Evolutionary conservation across 306 rosid species (phyloP), one percentile per base, ranked within the genome.

Genomic region (Astragalus membranaceus): DNA sequence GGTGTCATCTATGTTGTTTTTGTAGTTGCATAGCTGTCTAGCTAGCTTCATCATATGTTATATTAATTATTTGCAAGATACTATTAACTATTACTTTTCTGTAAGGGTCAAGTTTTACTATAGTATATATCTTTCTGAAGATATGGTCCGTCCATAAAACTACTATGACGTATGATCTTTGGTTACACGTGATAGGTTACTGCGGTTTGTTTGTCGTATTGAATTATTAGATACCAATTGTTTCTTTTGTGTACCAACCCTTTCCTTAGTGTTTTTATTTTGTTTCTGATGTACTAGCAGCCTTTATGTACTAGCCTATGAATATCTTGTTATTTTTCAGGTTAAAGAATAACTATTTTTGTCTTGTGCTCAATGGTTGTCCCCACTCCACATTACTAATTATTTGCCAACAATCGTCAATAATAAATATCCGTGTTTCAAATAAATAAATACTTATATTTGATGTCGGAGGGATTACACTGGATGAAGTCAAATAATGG

Each of bases 351-450:
- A 13, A 11, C 49, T 16, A 57, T 13, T 67, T 53, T 73, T 73
- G 83, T 73, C 83, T 50, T 35, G 3, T 67, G 72, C 62, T 60
- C 47, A 60, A 13, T 73, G 39, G 20, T 43, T 79, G 67, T 73
- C 66, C 65, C 71, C 8, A 42, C 75, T 41, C 42, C 4, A 29
- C 65, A 66, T 16, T 29, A 47, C 69, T 35, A 16, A 33, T 44
- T 16, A 29, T 14, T 36, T 33, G 46, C 37, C 42, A 32, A 29
- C 36, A 10, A 14, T 42, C 12, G 9, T 64, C 56, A 10, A 44
- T 11, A 14, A 20, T 49, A 60, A 72, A 47, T 59, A 33, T 56
- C 4, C 9, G 30, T 35, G 10, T 23, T 20, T 10, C 11, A 5
- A 37, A 20, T 35, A 50, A 4, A 50, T 30, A 33, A 30, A 13